A percentile compares a stretch with the other conserved stretches of the same genome.
These are phyloP conservation scores for Penicillium palitans DNA, from an alignment of 2,329 filamentous ascomycete species.

Conservation along the genomic window DNA sequence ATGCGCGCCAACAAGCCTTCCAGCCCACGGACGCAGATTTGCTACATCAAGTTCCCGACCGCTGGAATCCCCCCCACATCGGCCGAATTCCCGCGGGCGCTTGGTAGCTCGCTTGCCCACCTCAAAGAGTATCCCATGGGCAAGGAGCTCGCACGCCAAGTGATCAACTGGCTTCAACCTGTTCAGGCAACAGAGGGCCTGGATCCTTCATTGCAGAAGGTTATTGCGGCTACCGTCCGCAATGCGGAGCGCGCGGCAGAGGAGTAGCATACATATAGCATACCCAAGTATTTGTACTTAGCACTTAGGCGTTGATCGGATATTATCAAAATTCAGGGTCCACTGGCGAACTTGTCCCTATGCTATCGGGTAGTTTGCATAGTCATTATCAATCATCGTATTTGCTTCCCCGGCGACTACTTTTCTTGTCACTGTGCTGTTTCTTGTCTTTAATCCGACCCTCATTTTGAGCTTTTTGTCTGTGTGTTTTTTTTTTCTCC, in stretches of 20 bases:
- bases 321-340: conserved; percentile 18
- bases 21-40: conserved; percentile 65
- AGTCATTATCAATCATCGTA: conserved; percentile 36
- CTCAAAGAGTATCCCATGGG: conserved; percentile 56
- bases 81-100: conserved; percentile 69
- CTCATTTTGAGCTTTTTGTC: conserved; percentile 60
- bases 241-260: conserved; percentile 35
- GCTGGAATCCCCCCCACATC: conserved; percentile 64
- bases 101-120: conserved; percentile 64
- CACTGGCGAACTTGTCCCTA: conserved; percentile 14
- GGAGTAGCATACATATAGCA: conserved; percentile 19
- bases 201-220: conserved; percentile 56
- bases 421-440: conserved; percentile 62
- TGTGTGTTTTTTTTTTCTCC: conserved; percentile 34
- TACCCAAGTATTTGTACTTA: conserved; percentile 10
- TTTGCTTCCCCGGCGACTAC: conserved; percentile 48
- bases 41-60: conserved; percentile 69
- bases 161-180: conserved; percentile 52
- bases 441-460: conserved; percentile 60
- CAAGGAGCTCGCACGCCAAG: conserved; percentile 47
- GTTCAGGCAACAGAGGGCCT: conserved; percentile 48
- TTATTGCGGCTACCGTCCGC: conserved; percentile 46
- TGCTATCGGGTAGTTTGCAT: background rate
- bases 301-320: conserved; percentile 31
- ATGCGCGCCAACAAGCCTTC: conserved; percentile 62